Evolutionary conservation across 768 basidiomycete genomes (phyloP).

Genomic region (Russula sp.): DNA sequence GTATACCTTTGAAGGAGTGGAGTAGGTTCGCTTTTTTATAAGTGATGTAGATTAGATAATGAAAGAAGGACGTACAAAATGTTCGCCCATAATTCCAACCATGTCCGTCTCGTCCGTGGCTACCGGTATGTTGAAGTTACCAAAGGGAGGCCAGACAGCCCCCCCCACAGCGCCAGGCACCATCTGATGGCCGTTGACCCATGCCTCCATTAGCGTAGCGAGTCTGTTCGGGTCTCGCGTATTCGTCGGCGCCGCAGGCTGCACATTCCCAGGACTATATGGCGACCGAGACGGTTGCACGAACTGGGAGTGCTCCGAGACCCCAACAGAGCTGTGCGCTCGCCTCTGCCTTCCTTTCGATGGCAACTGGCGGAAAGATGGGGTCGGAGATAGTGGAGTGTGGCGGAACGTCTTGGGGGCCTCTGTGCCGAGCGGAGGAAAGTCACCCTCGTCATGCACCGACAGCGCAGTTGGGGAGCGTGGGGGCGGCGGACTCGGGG

Average conservation of each 20-base stretch:
- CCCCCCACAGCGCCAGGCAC: not conserved
- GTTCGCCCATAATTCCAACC: conserved; percentile 25
- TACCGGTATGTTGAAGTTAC: conserved; percentile 1
- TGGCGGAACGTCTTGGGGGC: not conserved
- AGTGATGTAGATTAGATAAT: not conserved
- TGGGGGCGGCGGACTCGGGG: conserved; percentile 1
- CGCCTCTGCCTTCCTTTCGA: conserved; percentile 1
- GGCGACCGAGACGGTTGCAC: not conserved
- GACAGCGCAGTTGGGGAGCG: not conserved
- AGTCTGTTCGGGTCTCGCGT: not conserved
- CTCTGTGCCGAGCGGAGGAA: conserved; percentile 4
- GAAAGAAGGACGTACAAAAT: conserved; percentile 15
- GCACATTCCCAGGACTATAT: not conserved
- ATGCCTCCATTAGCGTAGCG: not conserved
- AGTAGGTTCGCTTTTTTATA: not conserved
- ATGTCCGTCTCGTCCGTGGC: conserved; percentile 9
- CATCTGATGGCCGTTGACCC: not conserved
- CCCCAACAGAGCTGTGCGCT: not conserved
- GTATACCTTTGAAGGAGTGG: conserved; percentile 15
- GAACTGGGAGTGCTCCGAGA: conserved; percentile 10
- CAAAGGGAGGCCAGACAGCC: not conserved
- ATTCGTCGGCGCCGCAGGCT: not conserved
- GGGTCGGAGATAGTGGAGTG: not conserved
- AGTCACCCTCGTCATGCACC: not conserved
- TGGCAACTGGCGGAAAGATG: not conserved